Evolutionary conservation across 202 grass and related monocot genomes (phyloP).

Genomic region (Panicum virgatum): DNA sequence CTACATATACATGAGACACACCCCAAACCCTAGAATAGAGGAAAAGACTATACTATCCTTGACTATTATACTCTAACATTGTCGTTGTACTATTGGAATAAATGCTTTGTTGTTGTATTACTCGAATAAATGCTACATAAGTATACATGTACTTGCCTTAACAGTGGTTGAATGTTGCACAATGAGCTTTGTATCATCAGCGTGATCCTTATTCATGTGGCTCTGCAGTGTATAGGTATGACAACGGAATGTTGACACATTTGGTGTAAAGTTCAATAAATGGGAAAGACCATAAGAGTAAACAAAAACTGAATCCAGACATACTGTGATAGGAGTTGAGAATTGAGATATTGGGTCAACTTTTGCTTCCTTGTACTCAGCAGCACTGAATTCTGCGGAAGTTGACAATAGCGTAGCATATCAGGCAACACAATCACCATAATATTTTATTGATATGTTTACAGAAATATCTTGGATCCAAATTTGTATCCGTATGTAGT

Average conservation of each 20-base stretch:
- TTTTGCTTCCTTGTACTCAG: constrained; percentile 79
- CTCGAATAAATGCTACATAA: constrained; percentile 1
- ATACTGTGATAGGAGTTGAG: constrained; percentile 72
- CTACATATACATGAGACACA: no score
- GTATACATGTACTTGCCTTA: constrained; percentile 57
- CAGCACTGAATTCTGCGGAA: constrained; percentile 68
- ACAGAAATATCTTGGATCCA: constrained; percentile 2
- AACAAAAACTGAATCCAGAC: constrained; percentile 12
- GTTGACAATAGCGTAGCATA: constrained; percentile 27
- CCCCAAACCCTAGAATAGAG: no score
- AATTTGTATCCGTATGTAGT: not conserved
- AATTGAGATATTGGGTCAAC: constrained; percentile 95
- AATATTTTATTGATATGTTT: constrained; percentile 2
- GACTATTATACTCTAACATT: no score
- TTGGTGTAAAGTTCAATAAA: not conserved
- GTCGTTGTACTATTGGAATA: constrained; percentile 20
- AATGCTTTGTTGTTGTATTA: not conserved
- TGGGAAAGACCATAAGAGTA: not conserved
- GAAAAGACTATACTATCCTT: no score
- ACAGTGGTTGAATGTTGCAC: constrained; percentile 79
- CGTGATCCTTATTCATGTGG: constrained; percentile 98
- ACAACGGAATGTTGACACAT: constrained; percentile 2
- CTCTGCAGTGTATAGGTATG: constrained; percentile 38
- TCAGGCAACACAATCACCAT: constrained; percentile 4
- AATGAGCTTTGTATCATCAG: constrained; percentile 92